Evolutionary conservation across 768 basidiomycete species (phyloP), one percentile per base, ranked within the genome.

Genomic region (Boletus huronensis): DNA sequence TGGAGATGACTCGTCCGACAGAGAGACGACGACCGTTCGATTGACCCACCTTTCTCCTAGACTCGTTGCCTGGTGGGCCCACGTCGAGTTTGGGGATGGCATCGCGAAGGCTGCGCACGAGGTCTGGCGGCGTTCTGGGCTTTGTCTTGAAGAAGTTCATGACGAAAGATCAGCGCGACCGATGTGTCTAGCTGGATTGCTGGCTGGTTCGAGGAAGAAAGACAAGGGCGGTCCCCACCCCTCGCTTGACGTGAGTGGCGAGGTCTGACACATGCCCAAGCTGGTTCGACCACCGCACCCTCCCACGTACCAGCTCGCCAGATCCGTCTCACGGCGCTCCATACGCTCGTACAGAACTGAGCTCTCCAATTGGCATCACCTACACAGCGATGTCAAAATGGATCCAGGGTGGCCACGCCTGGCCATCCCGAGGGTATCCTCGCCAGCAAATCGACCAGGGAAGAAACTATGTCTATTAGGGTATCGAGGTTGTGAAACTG

Each of bases 71-170:
- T 17, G 88, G 83, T 36, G 86, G 80, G 2, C 84, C 82, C 7
- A 77, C 70, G 59, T 95, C 93, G 52, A 97, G 77, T 69, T 79
- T 85, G 59, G 82, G 81, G 62, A 93, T 82, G 49, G 87, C 81
- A 67, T 96, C 93, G 31, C 85, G 80, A 45, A 95, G 77, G 46
- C 86, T 82, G 42, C 87, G 82, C 31, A 96, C 89, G 59, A 95
- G 81, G 67, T 97, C 93, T 44, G 90, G 84, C 8, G 94, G 94
- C 32, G 89, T 88, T 66, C 90, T 79, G 41, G 82, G 85, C 70
- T 92, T 95, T 21, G 90, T 85, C 77, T 92, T 93, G 85, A 96
- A 96, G 78, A 96, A 95, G 74, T 95, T 95, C 93, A 96, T 95
- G 13, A n/a, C 6, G 28, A 14, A n/a, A 29, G 31, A 49, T 28